These are phyloP conservation scores for Hypoxylon sp. DNA, from an alignment of 2,329 filamentous ascomycete genomes.

Conservation along the genomic window DNA sequence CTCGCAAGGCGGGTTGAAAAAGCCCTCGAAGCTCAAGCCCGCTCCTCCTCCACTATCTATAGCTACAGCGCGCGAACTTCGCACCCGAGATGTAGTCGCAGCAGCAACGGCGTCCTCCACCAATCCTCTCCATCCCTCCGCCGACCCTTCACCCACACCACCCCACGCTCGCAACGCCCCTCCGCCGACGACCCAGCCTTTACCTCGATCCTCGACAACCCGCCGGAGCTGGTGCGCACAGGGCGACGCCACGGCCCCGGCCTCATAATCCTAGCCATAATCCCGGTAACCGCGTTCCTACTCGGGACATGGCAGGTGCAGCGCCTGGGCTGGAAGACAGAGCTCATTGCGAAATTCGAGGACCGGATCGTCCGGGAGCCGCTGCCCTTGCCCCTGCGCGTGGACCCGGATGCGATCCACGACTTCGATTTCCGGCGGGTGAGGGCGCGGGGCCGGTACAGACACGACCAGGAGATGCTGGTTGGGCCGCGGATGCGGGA, in stretches of 20 bases:
- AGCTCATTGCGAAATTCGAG: conserved; percentile 91
- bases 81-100: conserved; percentile 19
- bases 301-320: conserved; percentile 97
- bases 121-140: conserved; percentile 15
- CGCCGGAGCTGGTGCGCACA: conserved; percentile 82
- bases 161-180: conserved; percentile 55
- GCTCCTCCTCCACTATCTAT: conserved; percentile 21
- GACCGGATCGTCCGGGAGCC: conserved; percentile 90
- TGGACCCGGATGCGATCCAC: conserved; percentile 84
- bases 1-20: conserved; percentile 49
- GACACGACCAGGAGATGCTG: conserved; percentile 96
- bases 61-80: conserved; percentile 19
- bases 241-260: conserved; percentile 83
- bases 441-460: conserved; percentile 78
- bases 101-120: conserved; percentile 3
- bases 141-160: conserved; percentile 53
- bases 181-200: conserved; percentile 84
- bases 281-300: conserved; percentile 90
- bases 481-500: conserved; percentile 92
- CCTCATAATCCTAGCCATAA: conserved; percentile 85
- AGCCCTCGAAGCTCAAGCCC: conserved; percentile 48
- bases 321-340: conserved; percentile 92
- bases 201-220: conserved; percentile 88
- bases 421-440: conserved; percentile 96
- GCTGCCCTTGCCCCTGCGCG: conserved; percentile 84